phyloP scores from a whole-genome alignment of 179 eudicot species.

The Carnegiea gigantea region DNA sequence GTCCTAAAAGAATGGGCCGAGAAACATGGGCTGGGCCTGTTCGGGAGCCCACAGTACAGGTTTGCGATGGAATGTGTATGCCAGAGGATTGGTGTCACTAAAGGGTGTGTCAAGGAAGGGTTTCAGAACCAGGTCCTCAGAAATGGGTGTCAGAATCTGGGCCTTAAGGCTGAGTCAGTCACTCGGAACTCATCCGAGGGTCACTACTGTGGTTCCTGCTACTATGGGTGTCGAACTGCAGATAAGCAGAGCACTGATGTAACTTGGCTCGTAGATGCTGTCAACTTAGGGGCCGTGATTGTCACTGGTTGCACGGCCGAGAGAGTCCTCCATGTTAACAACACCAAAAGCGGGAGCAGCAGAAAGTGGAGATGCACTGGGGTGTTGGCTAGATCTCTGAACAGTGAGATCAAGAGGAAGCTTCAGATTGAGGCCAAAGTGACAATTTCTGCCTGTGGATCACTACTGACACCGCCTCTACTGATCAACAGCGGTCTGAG shows the following conservation, averaged over 20 bases:
- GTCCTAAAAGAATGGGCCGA: conserved; percentile 57
- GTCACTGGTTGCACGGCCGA: conserved; percentile 61
- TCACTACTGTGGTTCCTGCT: conserved; percentile 63
- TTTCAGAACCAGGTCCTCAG: conserved; percentile 58
- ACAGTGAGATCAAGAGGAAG: conserved; percentile 25
- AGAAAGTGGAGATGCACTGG: conserved; percentile 39
- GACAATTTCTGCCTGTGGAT: conserved; percentile 54
- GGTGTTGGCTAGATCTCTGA: conserved; percentile 30
- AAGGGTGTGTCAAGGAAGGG: conserved; percentile 44
- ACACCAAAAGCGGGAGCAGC: not conserved
- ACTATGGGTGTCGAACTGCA: conserved; percentile 53
- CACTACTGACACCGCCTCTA: conserved; percentile 55
- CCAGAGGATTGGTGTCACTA: conserved; percentile 52
- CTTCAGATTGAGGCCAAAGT: conserved; percentile 40
- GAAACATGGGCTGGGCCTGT: conserved; percentile 39
- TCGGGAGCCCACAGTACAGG: conserved; percentile 38
- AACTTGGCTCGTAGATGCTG: conserved; percentile 71
- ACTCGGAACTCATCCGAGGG: conserved; percentile 41
- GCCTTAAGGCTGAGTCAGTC: conserved; percentile 39
- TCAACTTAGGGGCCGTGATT: conserved; percentile 51
- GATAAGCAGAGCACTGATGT: conserved; percentile 53
- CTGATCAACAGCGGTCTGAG: conserved; percentile 44
- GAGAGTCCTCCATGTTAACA: conserved; percentile 19
- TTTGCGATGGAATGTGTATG: conserved; percentile 64
- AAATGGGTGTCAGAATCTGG: conserved; percentile 65